Conservation (phyloP, 345 rosid genomes). For the Lumnitzera littorea region DNA sequence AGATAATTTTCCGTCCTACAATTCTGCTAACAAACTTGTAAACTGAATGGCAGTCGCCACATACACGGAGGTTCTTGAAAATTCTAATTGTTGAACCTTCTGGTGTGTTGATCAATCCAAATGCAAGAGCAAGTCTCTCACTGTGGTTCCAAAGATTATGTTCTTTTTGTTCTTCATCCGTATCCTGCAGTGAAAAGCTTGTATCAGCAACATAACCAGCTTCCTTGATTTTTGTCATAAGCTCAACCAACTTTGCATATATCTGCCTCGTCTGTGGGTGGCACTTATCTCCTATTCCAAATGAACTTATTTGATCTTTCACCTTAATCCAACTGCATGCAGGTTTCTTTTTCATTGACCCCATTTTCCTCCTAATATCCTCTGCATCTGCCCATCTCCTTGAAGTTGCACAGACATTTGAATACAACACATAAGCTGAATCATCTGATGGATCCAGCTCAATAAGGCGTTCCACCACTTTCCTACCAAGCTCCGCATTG, state of each 20-base stretch:
- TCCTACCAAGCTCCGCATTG: slow-evolving; percentile 62
- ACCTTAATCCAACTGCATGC: slow-evolving; percentile 94
- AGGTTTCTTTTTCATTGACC: slow-evolving; percentile 66
- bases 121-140: slow-evolving; percentile 87
- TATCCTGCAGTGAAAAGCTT: slow-evolving; percentile 73
- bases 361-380: slow-evolving; percentile 69
- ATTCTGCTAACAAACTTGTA: slow-evolving; percentile 65
- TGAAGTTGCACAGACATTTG: slow-evolving; percentile 83
- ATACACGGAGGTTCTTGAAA: slow-evolving; percentile 83
- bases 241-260: slow-evolving; percentile 62
- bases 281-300: slow-evolving; percentile 70
- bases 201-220: slow-evolving; percentile 79
- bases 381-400: slow-evolving; percentile 80
- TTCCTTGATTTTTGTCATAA: slow-evolving; percentile 67
- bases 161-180: slow-evolving; percentile 90
- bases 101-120: slow-evolving; percentile 48
- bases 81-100: slow-evolving; percentile 51
- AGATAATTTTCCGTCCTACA: slow-evolving; percentile 35
- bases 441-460: slow-evolving; percentile 68
- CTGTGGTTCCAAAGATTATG: slow-evolving; percentile 87
- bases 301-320: slow-evolving; percentile 47
- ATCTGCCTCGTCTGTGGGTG: slow-evolving; percentile 54
- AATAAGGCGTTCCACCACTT: slow-evolving; percentile 57
- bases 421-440: slow-evolving; percentile 72
- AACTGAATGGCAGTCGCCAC: slow-evolving; percentile 76